These are phyloP conservation scores for Amphicarpaea edgeworthii DNA, from an alignment of 306 rosid genomes.

Conservation along the genomic window DNA sequence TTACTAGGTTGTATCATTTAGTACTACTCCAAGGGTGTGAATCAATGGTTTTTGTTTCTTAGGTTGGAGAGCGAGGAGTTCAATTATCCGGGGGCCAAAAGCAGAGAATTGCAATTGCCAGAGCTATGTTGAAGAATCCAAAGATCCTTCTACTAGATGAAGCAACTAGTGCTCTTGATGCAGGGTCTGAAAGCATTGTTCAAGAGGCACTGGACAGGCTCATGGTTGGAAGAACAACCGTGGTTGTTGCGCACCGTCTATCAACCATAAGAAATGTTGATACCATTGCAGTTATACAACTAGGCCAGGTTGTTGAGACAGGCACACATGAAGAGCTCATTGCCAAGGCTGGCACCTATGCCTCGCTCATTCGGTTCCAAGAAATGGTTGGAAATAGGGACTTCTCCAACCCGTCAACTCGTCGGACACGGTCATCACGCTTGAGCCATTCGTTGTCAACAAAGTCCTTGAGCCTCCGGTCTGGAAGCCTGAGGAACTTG, in stretches of 20 bases:
- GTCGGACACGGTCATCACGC: slow-evolving; percentile 81
- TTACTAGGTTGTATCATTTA: background rate
- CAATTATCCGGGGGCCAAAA: slow-evolving; percentile 98
- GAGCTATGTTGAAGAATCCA: slow-evolving; percentile 97
- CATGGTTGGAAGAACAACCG: slow-evolving; percentile 95
- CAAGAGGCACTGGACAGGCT: slow-evolving; percentile 97
- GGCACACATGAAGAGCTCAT: slow-evolving; percentile 96
- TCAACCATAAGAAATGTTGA: slow-evolving; percentile 94
- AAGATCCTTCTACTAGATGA: slow-evolving; percentile 94
- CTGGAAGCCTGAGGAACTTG: slow-evolving; percentile 90
- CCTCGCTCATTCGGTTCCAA: slow-evolving; percentile 93
- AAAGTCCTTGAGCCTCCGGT: slow-evolving; percentile 88
- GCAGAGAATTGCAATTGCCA: slow-evolving; percentile 97
- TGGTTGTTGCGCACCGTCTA: slow-evolving; percentile 91
- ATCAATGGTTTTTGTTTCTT: slow-evolving; percentile 6
- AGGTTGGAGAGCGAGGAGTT: slow-evolving; percentile 98
- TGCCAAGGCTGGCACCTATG: slow-evolving; percentile 82
- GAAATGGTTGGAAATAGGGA: slow-evolving; percentile 90
- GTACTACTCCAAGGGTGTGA: slow-evolving; percentile 14
- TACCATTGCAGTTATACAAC: slow-evolving; percentile 90
- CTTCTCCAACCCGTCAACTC: slow-evolving; percentile 89
- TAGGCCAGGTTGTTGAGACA: slow-evolving; percentile 93
- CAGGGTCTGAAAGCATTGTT: slow-evolving; percentile 95
- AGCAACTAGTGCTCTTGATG: slow-evolving; percentile 98
- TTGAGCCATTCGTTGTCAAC: slow-evolving; percentile 93